Evolutionary conservation across 192 early-diverging fungal genomes (phyloP).

Genomic region (Backusella mclennaniae): DNA sequence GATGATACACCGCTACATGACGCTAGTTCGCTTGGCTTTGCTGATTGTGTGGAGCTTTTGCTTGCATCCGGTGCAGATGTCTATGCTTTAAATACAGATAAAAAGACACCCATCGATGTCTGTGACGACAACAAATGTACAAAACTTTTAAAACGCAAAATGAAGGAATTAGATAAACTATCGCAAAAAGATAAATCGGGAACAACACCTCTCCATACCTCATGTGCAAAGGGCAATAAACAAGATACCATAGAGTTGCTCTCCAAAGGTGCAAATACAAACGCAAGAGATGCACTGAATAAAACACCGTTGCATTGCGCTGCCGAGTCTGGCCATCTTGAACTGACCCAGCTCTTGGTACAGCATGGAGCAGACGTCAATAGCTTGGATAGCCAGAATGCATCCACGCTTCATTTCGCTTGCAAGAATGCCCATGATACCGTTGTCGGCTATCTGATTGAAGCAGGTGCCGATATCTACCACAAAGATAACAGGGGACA

Average conservation of each 20-base stretch:
- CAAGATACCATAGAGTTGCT: constrained; percentile 47
- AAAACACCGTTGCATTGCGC: constrained; percentile 66
- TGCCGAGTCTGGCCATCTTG: constrained; percentile 44
- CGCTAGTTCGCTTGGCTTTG: constrained; percentile 49
- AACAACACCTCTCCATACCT: constrained; percentile 47
- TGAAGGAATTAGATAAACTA: constrained; percentile 38
- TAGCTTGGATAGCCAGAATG: constrained; percentile 53
- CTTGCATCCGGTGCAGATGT: constrained; percentile 57
- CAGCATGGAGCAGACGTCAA: constrained; percentile 61
- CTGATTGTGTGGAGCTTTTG: constrained; percentile 46
- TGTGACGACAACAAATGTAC: constrained; percentile 43
- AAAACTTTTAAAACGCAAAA: constrained; percentile 36
- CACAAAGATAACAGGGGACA: constrained; percentile 50
- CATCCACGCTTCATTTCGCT: constrained; percentile 69
- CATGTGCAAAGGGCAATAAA: constrained; percentile 51
- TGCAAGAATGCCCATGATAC: constrained; percentile 53
- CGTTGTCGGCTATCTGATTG: constrained; percentile 44
- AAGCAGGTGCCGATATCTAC: constrained; percentile 47
- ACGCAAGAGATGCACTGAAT: constrained; percentile 60
- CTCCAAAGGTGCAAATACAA: constrained; percentile 64
- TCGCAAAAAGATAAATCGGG: constrained; percentile 43
- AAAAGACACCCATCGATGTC: constrained; percentile 44
- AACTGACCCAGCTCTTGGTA: constrained; percentile 43
- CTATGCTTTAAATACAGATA: constrained; percentile 45
- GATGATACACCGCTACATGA: constrained; percentile 71